Conservation (phyloP, 257 asterid species). For the Scutellaria galericulata region DNA sequence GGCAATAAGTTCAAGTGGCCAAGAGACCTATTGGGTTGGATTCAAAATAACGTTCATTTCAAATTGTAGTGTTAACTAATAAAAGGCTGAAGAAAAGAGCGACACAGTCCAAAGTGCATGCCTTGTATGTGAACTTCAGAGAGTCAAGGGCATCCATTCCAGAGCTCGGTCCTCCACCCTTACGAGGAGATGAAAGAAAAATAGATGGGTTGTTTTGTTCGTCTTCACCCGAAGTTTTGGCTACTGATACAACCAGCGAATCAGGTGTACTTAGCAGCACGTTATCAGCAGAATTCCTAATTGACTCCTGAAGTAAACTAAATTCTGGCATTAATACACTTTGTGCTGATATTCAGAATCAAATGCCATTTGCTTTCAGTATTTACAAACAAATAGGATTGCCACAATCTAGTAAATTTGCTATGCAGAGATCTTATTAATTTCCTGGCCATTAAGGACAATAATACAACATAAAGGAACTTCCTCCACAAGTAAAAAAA, state of each 20-base stretch:
- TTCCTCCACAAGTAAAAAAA: neutral
- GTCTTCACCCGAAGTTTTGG: constrained; percentile 60
- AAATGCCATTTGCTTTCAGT: constrained; percentile 27
- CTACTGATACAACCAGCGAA: constrained; percentile 75
- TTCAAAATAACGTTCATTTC: constrained; percentile 25
- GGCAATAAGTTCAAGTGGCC: constrained; percentile 98
- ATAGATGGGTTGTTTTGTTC: constrained; percentile 54
- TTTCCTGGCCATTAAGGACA: neutral
- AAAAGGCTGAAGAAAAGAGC: constrained; percentile 23
- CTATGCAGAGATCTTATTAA: constrained; percentile 14
- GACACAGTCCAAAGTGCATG: constrained; percentile 32
- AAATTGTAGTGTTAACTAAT: constrained; percentile 12
- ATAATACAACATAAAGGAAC: neutral
- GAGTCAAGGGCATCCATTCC: constrained; percentile 85
- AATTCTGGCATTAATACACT: constrained; percentile 38
- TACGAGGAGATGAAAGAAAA: constrained; percentile 67
- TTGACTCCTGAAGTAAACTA: constrained; percentile 73
- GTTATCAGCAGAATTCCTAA: constrained; percentile 90
- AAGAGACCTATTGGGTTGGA: constrained; percentile 66
- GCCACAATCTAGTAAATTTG: constrained; percentile 11
- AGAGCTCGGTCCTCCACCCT: constrained; percentile 63
- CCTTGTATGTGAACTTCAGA: constrained; percentile 89
- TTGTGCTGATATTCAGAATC: constrained; percentile 22
- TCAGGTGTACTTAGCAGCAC: constrained; percentile 76
- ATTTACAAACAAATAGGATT: neutral